Percentiles rank a stretch among this genome's conserved stretches.
Evolutionary conservation across 164 flowering plant genomes (phyloP).

Genomic region (Echeveria elegans): DNA sequence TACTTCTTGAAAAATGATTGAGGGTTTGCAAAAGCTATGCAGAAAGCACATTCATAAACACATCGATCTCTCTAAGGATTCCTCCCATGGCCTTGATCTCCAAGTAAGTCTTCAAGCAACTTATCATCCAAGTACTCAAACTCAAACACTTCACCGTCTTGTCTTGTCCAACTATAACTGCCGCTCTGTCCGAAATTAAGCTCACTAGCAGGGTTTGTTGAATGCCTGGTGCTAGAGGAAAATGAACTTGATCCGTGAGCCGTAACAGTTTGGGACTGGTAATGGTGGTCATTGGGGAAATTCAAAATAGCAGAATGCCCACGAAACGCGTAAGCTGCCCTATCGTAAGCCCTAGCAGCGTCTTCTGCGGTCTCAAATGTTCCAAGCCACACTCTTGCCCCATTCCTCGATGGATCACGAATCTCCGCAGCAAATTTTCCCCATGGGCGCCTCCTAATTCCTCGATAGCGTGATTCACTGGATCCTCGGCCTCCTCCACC

Average conservation of each 20-base stretch:
- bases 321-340: not conserved
- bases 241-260: not conserved
- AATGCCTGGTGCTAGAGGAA: not conserved
- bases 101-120: conserved; percentile 7
- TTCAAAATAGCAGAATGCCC: not conserved
- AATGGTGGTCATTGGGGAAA: conserved; percentile 1
- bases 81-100: not conserved
- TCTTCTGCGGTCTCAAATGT: not conserved
- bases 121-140: conserved; percentile 9
- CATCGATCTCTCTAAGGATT: not conserved
- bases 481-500: not conserved
- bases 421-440: conserved; percentile 4
- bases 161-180: not conserved
- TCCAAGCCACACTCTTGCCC: not conserved
- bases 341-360: not conserved
- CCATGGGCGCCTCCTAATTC: conserved; percentile 5
- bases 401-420: not conserved
- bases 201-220: not conserved
- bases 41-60: not conserved
- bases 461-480: not conserved
- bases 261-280: not conserved
- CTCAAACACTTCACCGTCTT: conserved; percentile 8
- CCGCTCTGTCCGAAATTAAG: not conserved
- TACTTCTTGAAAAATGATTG: not conserved
- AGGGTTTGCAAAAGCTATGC: not conserved